These are phyloP conservation scores for Pichia californica DNA, from an alignment of 805 yeast species.

Conservation along the genomic window DNA sequence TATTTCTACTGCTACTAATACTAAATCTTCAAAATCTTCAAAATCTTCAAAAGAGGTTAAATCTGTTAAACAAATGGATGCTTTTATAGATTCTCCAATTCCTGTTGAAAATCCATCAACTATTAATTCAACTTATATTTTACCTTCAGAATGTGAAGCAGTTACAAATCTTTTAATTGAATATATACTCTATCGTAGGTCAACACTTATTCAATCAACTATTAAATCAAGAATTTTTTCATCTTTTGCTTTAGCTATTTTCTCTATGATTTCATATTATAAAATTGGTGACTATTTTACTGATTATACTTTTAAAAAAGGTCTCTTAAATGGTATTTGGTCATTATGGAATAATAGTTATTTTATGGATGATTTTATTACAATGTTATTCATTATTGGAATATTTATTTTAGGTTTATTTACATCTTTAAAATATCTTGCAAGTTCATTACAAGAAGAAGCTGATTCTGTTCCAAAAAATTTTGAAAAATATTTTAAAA, in stretches of 20 bases:
- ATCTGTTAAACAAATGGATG: slow-evolving; percentile 10
- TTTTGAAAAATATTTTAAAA: slow-evolving; percentile 40
- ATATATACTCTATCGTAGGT: slow-evolving; percentile 42
- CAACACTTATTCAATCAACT: slow-evolving; percentile 38
- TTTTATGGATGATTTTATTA: slow-evolving; percentile 25
- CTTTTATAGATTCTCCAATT: slow-evolving; percentile 34
- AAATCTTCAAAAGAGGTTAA: slow-evolving; percentile 3
- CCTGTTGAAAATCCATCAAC: slow-evolving; percentile 46
- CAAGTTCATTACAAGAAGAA: slow-evolving; percentile 42
- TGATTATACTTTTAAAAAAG: slow-evolving; percentile 19
- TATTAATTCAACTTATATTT: slow-evolving; percentile 41
- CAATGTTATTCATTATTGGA: slow-evolving; percentile 34
- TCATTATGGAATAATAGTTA: slow-evolving; percentile 16
- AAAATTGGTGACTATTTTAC: slow-evolving; percentile 20
- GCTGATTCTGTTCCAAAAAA: slow-evolving; percentile 33
- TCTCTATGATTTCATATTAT: slow-evolving; percentile 16
- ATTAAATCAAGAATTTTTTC: slow-evolving; percentile 42
- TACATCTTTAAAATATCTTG: slow-evolving; percentile 33
- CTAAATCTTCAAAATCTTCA: not conserved
- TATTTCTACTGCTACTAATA: no score
- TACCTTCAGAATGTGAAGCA: slow-evolving; percentile 55
- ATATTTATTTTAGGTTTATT: slow-evolving; percentile 35
- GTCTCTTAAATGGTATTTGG: slow-evolving; percentile 8
- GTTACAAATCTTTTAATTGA: slow-evolving; percentile 61
- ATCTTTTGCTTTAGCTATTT: slow-evolving; percentile 19